Percentiles rank a stretch among this genome's conserved stretches.
Evolutionary conservation across 2,329 filamentous ascomycete genomes (phyloP).

Genomic region (Pyrenochaeta sp.): DNA sequence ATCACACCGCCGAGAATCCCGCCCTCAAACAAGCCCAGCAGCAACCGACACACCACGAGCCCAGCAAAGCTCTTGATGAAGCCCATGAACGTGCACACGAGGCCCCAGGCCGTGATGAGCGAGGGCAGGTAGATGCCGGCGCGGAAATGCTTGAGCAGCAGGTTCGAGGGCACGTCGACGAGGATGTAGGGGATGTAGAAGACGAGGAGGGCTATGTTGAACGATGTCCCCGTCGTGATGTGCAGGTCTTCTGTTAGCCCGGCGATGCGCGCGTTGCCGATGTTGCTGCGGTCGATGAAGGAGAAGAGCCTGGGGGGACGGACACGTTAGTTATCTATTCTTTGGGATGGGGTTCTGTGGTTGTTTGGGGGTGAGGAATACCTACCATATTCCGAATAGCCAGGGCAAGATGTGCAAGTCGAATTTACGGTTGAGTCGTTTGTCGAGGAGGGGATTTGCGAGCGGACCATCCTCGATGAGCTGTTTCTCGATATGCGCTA

Average conservation of each 20-base stretch:
- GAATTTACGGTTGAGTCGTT: constrained; percentile 51
- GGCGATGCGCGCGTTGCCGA: constrained; percentile 54
- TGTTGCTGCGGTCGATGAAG: constrained; percentile 55
- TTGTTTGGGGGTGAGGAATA: background rate
- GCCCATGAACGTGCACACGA: constrained; percentile 51
- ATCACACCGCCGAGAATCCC: constrained; percentile 52
- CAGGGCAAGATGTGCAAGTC: constrained; percentile 55
- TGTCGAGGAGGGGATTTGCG: constrained; percentile 29
- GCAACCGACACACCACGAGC: constrained; percentile 50
- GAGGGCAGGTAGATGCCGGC: constrained; percentile 52
- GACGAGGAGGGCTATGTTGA: constrained; percentile 53
- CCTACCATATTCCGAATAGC: constrained; percentile 54
- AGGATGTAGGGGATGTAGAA: constrained; percentile 56
- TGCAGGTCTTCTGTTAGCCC: constrained; percentile 50
- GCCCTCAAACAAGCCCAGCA: constrained; percentile 53
- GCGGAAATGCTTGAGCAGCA: constrained; percentile 50
- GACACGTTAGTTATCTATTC: background rate
- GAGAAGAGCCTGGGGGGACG: constrained; percentile 45
- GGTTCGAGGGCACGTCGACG: constrained; percentile 52
- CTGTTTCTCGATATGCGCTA: constrained; percentile 11
- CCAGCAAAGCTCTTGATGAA: constrained; percentile 52
- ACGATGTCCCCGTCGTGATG: constrained; percentile 48
- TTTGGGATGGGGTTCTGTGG: background rate
- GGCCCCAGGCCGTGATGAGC: constrained; percentile 51
- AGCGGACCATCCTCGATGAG: background rate